Base-by-base conservation (phyloP, 1,284 basidiomycete species). In the Ceratobasidium sp. region DNA sequence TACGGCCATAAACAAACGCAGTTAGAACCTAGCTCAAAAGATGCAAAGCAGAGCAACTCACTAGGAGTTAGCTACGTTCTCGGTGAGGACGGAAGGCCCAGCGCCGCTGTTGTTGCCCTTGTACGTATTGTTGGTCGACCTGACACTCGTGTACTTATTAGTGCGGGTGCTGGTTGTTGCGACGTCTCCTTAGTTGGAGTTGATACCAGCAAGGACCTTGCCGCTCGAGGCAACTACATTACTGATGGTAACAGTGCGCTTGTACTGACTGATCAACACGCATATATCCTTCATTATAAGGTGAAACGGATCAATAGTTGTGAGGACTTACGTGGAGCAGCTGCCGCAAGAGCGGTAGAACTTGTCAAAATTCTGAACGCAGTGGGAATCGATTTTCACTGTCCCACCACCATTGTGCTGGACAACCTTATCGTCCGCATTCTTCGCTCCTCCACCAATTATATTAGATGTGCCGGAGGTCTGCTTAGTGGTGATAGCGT, bases 181-280 rank as follows among this genome's bases (percentile, higher is more conserved):
- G 1, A 61, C 61, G 39, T 78, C 77, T 10, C 75, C 75, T 45
- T 71, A 78, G 77, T 78, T 78, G 31, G 75, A 73, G 54, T 78
- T 76, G 58, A 79, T 47, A 7, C 78, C 78, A 6, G 58, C 71
- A n/a, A 79, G 68, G 54, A 53, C 39, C 54, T 63, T 60, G 65
- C 73, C 74, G 67, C 66, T 65, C 61, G 58, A 63, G 17, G 77
- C 78, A 8, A 68, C 76, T 58, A 79, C 69, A 35, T 76, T 66
- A 69, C 51, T 75, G 67, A 84, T 81, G 77, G 83, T 76, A 26
- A 82, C 81, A 31, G 77, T 60, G 28, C 82, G 78, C 76, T 81
- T 81, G 79, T 79, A 81, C 74, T 65, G 63, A 15, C 63, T 75
- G 20, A n/a, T n/a, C 45, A 15, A 23, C 1, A 26, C 23, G 31